Evolutionary conservation across 495 filamentous ascomycete genomes (phyloP), one percentile per base, ranked within the genome.

Genomic region (Penicillium cosmopolitanum): DNA sequence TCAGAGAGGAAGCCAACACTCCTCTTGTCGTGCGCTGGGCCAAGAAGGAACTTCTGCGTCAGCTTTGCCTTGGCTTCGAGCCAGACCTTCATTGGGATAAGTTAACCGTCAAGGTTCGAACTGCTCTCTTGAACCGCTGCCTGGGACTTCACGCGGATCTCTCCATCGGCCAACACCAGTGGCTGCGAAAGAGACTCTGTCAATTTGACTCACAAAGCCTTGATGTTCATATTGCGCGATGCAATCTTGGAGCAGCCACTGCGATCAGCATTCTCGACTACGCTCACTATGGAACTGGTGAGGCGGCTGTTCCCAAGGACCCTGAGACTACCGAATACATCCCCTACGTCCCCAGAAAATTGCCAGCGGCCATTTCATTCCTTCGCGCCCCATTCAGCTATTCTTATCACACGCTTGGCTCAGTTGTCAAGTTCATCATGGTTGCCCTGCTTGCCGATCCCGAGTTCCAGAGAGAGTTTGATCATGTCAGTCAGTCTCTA

Each of bases 381-480:
- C 23, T 76, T n/a, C 51, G 66, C 50, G 63, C 63, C 12, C 65
- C 73, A 1, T 60, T 72, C 23, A 67, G 66, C 57, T 75, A 64
- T 2, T 11, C 73, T 1, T 79, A 80, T 56, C 79, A 82, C 60
- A 64, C 54, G 15, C 50, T 82, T 7, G 77, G 77, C 6, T 64
- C 66, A 6, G 61, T 66, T 8, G 65, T 80, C 69, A 87, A 87
- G 57, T 86, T 85, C 64, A 63, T 81, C 21, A 70, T 82, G 8
- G 73, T 85, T 51, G 78, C 84, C 21, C 53, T 81, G 16, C 70
- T 84, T 25, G 84, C 83, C 9, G 84, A 87, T 64, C 77, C 80
- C 8, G 84, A 87, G 57, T 85, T 82, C 62, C 84, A 87, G 58
- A 69, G 84, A 50, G 84, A 87, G 51, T 73, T 85, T 51, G 70